These are phyloP conservation scores for Forsythia suspensa DNA, from an alignment of 257 asterid genomes.

Conservation along the genomic window DNA sequence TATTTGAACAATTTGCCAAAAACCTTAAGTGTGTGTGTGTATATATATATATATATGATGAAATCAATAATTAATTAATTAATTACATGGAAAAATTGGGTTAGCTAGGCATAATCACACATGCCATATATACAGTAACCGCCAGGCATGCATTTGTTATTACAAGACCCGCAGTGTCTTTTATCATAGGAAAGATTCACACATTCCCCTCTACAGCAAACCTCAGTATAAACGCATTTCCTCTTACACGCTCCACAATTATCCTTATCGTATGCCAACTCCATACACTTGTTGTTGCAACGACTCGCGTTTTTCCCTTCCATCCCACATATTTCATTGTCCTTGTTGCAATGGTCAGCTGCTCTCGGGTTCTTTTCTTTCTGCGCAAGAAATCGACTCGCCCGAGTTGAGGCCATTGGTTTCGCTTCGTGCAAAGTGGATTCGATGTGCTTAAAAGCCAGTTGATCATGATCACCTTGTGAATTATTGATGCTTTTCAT, in stretches of 20 bases:
- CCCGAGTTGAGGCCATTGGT: background rate
- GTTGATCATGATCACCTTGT: background rate
- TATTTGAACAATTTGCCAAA: constrained; percentile 2
- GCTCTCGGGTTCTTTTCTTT: constrained; percentile 25
- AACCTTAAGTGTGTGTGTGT: background rate
- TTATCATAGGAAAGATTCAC: constrained; percentile 36
- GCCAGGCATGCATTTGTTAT: constrained; percentile 31
- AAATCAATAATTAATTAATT: no score
- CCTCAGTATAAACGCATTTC: constrained; percentile 28
- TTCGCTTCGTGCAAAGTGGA: background rate
- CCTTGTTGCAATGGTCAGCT: constrained; percentile 34
- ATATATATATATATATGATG: background rate
- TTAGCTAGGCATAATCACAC: constrained; percentile 41
- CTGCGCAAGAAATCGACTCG: constrained; percentile 40
- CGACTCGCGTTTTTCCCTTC: constrained; percentile 37
- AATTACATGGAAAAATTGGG: background rate
- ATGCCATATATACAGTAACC: constrained; percentile 36
- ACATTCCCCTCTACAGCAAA: constrained; percentile 48
- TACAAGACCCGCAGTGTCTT: constrained; percentile 47
- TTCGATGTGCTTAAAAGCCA: background rate
- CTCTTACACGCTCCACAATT: constrained; percentile 49
- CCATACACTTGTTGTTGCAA: constrained; percentile 46
- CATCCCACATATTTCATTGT: constrained; percentile 28
- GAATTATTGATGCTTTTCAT: constrained; percentile 1
- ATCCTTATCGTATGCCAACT: constrained; percentile 22